Conservation (phyloP, 2,329 filamentous ascomycete genomes). For the Sporothrix protearum region DNA sequence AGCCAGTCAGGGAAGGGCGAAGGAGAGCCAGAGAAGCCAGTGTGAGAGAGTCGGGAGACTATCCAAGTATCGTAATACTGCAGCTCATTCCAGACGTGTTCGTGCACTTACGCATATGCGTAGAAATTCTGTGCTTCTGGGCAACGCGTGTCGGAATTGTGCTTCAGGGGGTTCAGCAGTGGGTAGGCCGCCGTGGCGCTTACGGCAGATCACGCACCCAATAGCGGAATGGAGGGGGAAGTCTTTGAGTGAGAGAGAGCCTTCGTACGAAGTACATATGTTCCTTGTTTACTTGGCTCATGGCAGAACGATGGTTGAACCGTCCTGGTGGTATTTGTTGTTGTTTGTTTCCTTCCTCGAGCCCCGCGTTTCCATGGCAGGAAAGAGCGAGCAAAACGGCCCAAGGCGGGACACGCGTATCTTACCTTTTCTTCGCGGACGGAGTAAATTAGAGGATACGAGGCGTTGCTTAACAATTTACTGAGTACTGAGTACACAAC, state of each 20-base stretch:
- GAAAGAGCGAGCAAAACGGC: neutral
- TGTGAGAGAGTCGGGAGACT: neutral
- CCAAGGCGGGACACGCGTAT: neutral
- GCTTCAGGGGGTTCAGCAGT: constrained; percentile 1
- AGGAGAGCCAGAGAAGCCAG: neutral
- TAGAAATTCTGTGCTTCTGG: neutral
- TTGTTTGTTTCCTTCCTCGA: constrained; percentile 8
- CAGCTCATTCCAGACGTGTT: neutral
- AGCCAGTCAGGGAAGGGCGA: neutral
- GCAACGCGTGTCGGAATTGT: neutral
- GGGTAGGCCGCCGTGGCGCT: constrained; percentile 17
- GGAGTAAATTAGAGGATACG: neutral
- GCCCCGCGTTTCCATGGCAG: neutral
- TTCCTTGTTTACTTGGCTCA: neutral
- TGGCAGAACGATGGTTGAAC: neutral
- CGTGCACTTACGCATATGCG: no score
- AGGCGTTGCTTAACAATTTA: no score
- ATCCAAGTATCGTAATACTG: constrained; percentile 15
- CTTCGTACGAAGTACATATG: no score
- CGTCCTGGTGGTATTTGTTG: neutral
- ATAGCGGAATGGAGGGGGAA: neutral
- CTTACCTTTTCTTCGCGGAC: no score
- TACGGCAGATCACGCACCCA: constrained; percentile 23
- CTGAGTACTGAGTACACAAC: neutral
- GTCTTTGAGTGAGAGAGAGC: neutral